Base-by-base conservation (phyloP, 495 filamentous ascomycete species). In the Parathielavia appendiculata region DNA sequence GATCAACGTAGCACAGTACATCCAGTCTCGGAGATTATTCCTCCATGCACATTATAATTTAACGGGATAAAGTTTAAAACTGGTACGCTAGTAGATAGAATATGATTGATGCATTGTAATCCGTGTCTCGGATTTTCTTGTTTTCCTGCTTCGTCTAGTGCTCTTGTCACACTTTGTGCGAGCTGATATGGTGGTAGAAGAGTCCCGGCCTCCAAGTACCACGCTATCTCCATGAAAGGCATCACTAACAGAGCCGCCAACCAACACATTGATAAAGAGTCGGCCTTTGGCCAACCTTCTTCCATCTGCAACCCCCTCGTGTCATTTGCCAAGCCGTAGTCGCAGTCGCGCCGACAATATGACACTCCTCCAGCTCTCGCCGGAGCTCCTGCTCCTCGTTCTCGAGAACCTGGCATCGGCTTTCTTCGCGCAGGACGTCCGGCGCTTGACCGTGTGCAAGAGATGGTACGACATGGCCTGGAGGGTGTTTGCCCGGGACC, bases 301-400 rank as follows among this genome's bases (percentile, higher is more conserved):
- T 30, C 6, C 26, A 30, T 3, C 26, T 30, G 6, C 26, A 3
- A 16, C 13, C 5, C 47, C 30, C 30, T 36, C 47, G 36, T 39
- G 3, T 39, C 36, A 11, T 10, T 39, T 39, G 10, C 3, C 10
- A 16, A 39, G 2, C 11, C 36, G 36, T 39, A 3, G 35, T 39
- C 12, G 11, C 2, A 39, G 10, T 39, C 36, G 14, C 36, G 36
- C 36, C 36, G 11, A 11, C 36, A 39, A 30, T 6, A 48, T 48
- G 46, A n/a, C 46, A 6, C 40, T 56, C 41, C 41, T 46, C n/a
- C 41, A 56, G 26, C 53, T 56, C 19, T 41, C 53, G 13, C 14
- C 43, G 13, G 53, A 56, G 53, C 22, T 56, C 17, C 22, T 56
- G 40, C 30, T 56, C 41, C n/a, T 13, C 26, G 20, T 56, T 11